These are phyloP conservation scores for Diplodia sapinea DNA, from an alignment of 2,329 filamentous ascomycete species.

Conservation along the genomic window DNA sequence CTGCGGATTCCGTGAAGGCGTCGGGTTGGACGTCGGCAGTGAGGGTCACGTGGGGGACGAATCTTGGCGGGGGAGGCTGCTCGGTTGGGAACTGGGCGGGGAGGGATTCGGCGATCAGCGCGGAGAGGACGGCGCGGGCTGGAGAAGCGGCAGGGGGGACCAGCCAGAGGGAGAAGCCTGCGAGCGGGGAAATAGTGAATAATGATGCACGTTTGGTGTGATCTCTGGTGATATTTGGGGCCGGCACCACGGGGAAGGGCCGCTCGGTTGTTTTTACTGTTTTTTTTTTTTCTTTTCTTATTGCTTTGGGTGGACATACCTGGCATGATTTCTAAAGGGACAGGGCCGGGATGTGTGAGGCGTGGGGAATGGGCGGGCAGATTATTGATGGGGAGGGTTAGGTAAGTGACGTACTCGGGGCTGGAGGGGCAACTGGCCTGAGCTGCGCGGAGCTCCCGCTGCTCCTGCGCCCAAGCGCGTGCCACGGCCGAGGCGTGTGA, in stretches of 20 bases:
- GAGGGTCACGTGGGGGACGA: constrained; percentile 52
- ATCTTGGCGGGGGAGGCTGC: constrained; percentile 43
- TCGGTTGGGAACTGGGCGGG: constrained; percentile 41
- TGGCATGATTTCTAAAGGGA: background rate
- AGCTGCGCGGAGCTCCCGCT: background rate
- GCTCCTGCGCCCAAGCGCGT: constrained; percentile 15
- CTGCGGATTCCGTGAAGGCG: constrained; percentile 33
- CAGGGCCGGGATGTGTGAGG: background rate
- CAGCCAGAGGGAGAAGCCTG: constrained; percentile 53
- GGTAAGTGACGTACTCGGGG: background rate
- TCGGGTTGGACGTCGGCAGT: constrained; percentile 45
- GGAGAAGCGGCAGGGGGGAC: constrained; percentile 46
- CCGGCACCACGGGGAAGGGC: background rate
- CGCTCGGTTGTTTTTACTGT: too few relatives aligned
- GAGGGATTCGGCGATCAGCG: constrained; percentile 44
- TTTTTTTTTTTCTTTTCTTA: too few relatives aligned
- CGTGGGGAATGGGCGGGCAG: background rate
- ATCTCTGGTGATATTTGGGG: constrained; percentile 10
- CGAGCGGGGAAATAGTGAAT: background rate
- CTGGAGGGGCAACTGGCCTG: background rate
- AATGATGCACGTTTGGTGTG: constrained; percentile 4
- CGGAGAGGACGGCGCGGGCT: constrained; percentile 41
- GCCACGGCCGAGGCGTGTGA: constrained; percentile 22
- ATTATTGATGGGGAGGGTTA: background rate
- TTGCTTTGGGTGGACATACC: background rate